A percentile compares a stretch with the other conserved stretches of the same genome.
These are phyloP conservation scores for Fusarium sp. DNA, from an alignment of 2,329 filamentous ascomycete genomes.

Conservation along the genomic window DNA sequence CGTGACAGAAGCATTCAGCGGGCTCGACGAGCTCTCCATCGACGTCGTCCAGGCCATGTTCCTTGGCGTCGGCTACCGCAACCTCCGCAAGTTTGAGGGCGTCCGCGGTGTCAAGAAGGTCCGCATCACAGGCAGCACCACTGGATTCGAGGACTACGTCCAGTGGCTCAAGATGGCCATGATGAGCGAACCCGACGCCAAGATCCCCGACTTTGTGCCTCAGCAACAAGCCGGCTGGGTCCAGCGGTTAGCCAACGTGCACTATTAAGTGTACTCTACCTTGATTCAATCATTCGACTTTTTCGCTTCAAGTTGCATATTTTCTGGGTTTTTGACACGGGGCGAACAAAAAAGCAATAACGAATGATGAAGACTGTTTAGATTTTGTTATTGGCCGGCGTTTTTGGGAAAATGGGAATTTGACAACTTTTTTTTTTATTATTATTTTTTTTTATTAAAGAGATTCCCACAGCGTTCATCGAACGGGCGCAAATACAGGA, in stretches of 20 bases:
- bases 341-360: slow-evolving; percentile 28
- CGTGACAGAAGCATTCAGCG: slow-evolving; percentile 51
- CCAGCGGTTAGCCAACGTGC: slow-evolving; percentile 37
- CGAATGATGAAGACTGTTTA: slow-evolving; percentile 21
- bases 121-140: slow-evolving; percentile 52
- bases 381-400: slow-evolving; percentile 23
- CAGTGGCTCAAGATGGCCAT: slow-evolving; percentile 55
- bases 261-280: slow-evolving; percentile 26
- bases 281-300: neutral
- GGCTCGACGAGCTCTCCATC: slow-evolving; percentile 54
- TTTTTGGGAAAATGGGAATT: slow-evolving; percentile 4
- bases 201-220: slow-evolving; percentile 37
- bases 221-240: slow-evolving; percentile 39
- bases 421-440: no score
- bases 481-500: slow-evolving; percentile 1
- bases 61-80: slow-evolving; percentile 52
- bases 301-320: slow-evolving; percentile 2
- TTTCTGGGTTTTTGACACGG: neutral
- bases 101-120: slow-evolving; percentile 55
- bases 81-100: slow-evolving; percentile 56
- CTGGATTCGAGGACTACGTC: slow-evolving; percentile 57
- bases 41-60: slow-evolving; percentile 55
- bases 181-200: slow-evolving; percentile 44
- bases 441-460: no score
- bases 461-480: slow-evolving; percentile 14